Evolutionary conservation across 2,329 filamentous ascomycete species (phyloP).

Genomic region (Penicillium brasilianum): DNA sequence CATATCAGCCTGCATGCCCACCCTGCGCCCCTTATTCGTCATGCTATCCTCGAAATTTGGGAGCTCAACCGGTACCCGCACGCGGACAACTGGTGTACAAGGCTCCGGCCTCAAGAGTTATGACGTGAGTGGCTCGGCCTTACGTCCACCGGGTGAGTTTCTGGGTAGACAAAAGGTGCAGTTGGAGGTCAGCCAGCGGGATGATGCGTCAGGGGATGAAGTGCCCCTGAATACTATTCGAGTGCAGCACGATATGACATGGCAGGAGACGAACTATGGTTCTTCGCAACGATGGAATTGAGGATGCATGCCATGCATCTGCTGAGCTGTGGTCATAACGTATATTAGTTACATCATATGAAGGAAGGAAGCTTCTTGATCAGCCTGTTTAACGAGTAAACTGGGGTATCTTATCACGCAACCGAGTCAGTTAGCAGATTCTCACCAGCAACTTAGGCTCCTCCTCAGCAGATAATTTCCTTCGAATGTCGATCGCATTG

Average conservation of each 20-base stretch:
- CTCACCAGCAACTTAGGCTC: background rate
- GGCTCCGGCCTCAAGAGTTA: constrained; percentile 3
- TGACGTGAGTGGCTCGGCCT: background rate
- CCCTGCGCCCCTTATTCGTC: constrained; percentile 22
- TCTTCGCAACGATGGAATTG: background rate
- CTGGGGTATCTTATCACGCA: background rate
- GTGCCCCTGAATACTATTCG: constrained; percentile 22
- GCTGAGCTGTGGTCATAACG: background rate
- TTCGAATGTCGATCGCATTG: background rate
- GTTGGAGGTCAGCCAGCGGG: constrained; percentile 5
- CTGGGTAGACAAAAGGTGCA: constrained; percentile 11
- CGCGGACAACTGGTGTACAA: constrained; percentile 6
- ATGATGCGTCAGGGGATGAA: constrained; percentile 18
- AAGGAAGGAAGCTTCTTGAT: background rate
- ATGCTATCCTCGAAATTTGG: constrained; percentile 11
- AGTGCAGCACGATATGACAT: constrained; percentile 21
- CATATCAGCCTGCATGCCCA: constrained; percentile 31
- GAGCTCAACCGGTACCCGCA: background rate
- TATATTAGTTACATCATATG: background rate
- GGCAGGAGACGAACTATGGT: constrained; percentile 17
- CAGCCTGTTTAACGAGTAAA: background rate
- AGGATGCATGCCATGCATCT: background rate
- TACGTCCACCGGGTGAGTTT: constrained; percentile 12
- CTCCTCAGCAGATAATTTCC: background rate
- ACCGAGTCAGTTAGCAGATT: too few relatives aligned